phyloP scores from a whole-genome alignment of 192 early-diverging fungal species.

The Glomus cerebriforme region DNA sequence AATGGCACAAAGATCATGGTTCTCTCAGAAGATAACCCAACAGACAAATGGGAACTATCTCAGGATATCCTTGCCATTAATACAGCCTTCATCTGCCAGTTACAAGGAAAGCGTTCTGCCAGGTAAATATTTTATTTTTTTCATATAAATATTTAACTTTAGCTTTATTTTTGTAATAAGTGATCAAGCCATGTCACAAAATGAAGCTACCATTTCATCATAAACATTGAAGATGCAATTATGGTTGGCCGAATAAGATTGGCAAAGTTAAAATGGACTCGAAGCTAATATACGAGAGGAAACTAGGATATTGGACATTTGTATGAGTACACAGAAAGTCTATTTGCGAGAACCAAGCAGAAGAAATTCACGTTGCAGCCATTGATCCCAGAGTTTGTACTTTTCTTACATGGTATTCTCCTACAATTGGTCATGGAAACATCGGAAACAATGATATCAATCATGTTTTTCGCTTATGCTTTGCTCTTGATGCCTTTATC shows the following conservation, averaged over 20 bases:
- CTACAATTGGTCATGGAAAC: neutral
- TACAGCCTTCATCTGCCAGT: too few relatives aligned
- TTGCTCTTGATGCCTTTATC: slow-evolving; percentile 17
- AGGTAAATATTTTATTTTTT: too few relatives aligned
- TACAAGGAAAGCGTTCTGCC: too few relatives aligned
- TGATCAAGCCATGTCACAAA: neutral
- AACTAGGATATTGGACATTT: slow-evolving; percentile 19
- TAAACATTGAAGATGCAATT: slow-evolving; percentile 4
- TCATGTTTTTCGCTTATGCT: slow-evolving; percentile 3
- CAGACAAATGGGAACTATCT: slow-evolving; percentile 17
- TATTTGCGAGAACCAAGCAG: slow-evolving; percentile 15
- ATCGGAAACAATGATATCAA: slow-evolving; percentile 30
- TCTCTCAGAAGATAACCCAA: slow-evolving; percentile 20
- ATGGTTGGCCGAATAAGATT: slow-evolving; percentile 22
- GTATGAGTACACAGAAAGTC: slow-evolving; percentile 7
- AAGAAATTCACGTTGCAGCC: slow-evolving; percentile 14
- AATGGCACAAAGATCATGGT: neutral
- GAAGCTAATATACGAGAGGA: slow-evolving; percentile 24
- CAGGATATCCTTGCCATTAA: too few relatives aligned
- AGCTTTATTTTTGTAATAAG: too few relatives aligned
- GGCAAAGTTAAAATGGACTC: slow-evolving; percentile 5
- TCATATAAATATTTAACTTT: too few relatives aligned
- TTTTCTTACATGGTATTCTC: slow-evolving; percentile 27
- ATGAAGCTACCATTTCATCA: slow-evolving; percentile 18
- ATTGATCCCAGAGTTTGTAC: slow-evolving; percentile 7